These are phyloP conservation scores for Chrysophaeum taylorii DNA, from an alignment of 352 stramenopile genomes.

Conservation along the genomic window DNA sequence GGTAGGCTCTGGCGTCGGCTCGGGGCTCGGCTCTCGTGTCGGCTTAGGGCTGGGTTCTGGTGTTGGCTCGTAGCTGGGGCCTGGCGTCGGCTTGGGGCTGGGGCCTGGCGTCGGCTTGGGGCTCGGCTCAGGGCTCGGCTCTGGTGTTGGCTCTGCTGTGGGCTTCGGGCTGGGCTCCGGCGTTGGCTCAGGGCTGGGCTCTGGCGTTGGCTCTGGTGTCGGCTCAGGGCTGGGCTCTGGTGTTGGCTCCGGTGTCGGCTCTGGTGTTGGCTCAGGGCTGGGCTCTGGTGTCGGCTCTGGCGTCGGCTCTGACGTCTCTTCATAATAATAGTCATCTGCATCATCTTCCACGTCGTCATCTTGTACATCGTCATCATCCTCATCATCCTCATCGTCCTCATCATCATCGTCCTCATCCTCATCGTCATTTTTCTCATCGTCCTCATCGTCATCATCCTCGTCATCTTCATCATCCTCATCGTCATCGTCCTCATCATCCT, in stretches of 20 bases:
- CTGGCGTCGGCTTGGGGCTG: too few relatives aligned
- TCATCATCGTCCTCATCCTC: not conserved
- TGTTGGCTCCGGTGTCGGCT: slow-evolving; percentile 8
- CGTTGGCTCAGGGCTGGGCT: too few relatives aligned
- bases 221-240: too few relatives aligned
- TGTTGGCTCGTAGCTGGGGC: too few relatives aligned
- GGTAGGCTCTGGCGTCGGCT: too few relatives aligned
- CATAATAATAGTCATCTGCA: slow-evolving; percentile 18
- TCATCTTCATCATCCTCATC: not conserved
- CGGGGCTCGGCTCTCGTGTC: too few relatives aligned
- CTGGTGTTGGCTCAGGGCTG: slow-evolving; percentile 7
- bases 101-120: too few relatives aligned
- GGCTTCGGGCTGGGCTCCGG: too few relatives aligned
- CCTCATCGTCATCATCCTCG: not conserved
- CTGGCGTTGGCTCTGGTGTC: too few relatives aligned
- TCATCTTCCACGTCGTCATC: slow-evolving; percentile 14
- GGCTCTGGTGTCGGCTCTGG: not conserved
- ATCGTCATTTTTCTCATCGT: not conserved
- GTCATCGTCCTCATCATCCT: not conserved
- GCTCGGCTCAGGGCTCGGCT: too few relatives aligned
- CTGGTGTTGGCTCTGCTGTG: too few relatives aligned
- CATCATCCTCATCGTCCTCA: not conserved
- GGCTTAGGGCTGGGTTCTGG: too few relatives aligned
- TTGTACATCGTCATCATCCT: not conserved
- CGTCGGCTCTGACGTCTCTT: slow-evolving; percentile 16